Evolutionary conservation across 1,139 yeast genomes (phyloP).

Genomic region (Petasospora rhodanensis): DNA sequence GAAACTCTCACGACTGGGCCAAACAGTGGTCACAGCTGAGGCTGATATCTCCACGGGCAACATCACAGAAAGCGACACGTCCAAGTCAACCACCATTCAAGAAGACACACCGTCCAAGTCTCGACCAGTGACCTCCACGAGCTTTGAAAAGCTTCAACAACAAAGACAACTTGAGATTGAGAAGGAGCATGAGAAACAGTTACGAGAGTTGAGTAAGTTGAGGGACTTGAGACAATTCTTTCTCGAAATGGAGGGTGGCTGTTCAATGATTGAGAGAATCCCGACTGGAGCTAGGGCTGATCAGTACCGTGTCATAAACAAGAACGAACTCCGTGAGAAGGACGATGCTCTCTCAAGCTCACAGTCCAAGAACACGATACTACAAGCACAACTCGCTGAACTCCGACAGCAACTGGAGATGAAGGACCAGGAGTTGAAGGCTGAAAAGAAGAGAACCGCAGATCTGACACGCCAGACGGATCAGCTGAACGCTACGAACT

Average conservation of each 20-base stretch:
- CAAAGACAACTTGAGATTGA: slow-evolving; percentile 6
- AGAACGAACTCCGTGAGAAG: slow-evolving; percentile 1
- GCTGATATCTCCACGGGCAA: too few species aligned
- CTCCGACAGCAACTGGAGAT: too few species aligned
- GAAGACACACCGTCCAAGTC: slow-evolving; percentile 23
- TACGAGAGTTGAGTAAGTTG: slow-evolving; percentile 17
- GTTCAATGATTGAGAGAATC: slow-evolving; percentile 4
- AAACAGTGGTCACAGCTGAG: too few species aligned
- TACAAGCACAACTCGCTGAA: too few species aligned
- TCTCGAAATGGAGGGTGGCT: slow-evolving; percentile 11
- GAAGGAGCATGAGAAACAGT: slow-evolving; percentile 3
- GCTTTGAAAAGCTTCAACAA: slow-evolving; percentile 4
- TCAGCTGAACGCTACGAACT: too few species aligned
- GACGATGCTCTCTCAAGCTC: too few species aligned
- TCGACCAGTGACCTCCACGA: slow-evolving; percentile 3
- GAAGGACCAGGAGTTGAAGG: too few species aligned
- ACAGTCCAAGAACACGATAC: too few species aligned
- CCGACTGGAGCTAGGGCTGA: slow-evolving; percentile 1
- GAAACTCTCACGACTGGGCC: slow-evolving; percentile 20
- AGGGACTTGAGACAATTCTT: slow-evolving; percentile 16
- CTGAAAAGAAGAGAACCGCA: too few species aligned
- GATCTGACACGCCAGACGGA: too few species aligned
- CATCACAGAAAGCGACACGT: neutral
- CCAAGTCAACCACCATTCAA: slow-evolving; percentile 8
- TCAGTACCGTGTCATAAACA: neutral